phyloP scores from a whole-genome alignment of 768 basidiomycete species.

The Lentinula sp. region DNA sequence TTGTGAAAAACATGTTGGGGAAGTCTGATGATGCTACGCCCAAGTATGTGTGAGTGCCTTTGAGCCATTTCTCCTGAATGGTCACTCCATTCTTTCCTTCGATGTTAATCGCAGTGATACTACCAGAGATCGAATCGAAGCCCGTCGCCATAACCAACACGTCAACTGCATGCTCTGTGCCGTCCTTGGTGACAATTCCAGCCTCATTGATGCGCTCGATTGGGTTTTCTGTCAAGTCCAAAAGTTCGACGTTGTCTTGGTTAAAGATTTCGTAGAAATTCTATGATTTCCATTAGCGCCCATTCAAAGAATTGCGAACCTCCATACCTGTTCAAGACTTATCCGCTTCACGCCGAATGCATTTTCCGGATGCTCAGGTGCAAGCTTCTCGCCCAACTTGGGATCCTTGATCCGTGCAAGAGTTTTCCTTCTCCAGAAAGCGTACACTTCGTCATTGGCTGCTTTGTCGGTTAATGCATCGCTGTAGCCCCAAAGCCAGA shows the following conservation, averaged over 20 bases:
- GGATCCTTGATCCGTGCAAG: slow-evolving; percentile 8
- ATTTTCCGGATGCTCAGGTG: slow-evolving; percentile 8
- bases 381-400: slow-evolving; percentile 6
- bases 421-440: slow-evolving; percentile 12
- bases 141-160: slow-evolving; percentile 8
- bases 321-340: slow-evolving; percentile 3
- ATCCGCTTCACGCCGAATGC: slow-evolving; percentile 10
- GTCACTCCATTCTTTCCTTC: slow-evolving; percentile 11
- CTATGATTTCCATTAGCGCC: background rate
- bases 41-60: slow-evolving; percentile 10
- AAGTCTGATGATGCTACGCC: slow-evolving; percentile 10
- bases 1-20: slow-evolving; percentile 14
- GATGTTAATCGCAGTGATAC: slow-evolving; percentile 12
- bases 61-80: slow-evolving; percentile 11
- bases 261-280: slow-evolving; percentile 7
- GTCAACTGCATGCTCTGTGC: slow-evolving; percentile 3
- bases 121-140: slow-evolving; percentile 13
- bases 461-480: background rate
- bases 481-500: slow-evolving; percentile 1
- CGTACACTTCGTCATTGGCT: slow-evolving; percentile 6
- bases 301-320: background rate
- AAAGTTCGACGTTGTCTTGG: slow-evolving; percentile 5
- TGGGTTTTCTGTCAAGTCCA: background rate
- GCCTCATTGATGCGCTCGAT: background rate
- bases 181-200: slow-evolving; percentile 1